Conservation (phyloP, 768 basidiomycete species). For the Tylopilus felleus region DNA sequence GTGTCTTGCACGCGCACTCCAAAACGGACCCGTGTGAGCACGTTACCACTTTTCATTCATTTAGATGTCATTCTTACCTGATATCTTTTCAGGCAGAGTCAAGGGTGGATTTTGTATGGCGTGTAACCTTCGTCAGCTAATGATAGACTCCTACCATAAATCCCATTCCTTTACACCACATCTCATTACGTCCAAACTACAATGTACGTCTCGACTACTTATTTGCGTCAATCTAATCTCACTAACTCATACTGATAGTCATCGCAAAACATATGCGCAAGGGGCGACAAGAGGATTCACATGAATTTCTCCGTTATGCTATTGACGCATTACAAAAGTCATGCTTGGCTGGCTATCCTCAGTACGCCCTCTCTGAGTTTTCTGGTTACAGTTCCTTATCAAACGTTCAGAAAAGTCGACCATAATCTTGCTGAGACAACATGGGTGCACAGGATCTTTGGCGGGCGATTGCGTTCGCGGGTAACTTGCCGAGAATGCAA, state of each 20-base stretch:
- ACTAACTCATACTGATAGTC: constrained; percentile 41
- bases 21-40: constrained; percentile 57
- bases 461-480: constrained; percentile 85
- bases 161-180: constrained; percentile 58
- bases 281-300: constrained; percentile 96
- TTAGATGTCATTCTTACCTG: constrained; percentile 3
- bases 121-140: constrained; percentile 62
- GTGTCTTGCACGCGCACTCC: constrained; percentile 50
- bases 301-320: constrained; percentile 94
- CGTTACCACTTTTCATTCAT: not conserved
- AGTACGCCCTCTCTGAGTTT: constrained; percentile 45
- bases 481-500: constrained; percentile 81
- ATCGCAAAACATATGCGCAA: constrained; percentile 89
- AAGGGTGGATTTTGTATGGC: constrained; percentile 70
- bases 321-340: constrained; percentile 89
- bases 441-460: constrained; percentile 94
- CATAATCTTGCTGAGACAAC: constrained; percentile 77
- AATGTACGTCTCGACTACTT: constrained; percentile 46
- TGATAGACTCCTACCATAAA: constrained; percentile 48
- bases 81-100: constrained; percentile 35
- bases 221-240: constrained; percentile 1
- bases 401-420: constrained; percentile 56
- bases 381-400: constrained; percentile 11
- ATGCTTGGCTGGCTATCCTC: constrained; percentile 66
- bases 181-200: constrained; percentile 62